Base-by-base conservation (phyloP, 345 rosid genomes). In the Eutrema japonicum region DNA sequence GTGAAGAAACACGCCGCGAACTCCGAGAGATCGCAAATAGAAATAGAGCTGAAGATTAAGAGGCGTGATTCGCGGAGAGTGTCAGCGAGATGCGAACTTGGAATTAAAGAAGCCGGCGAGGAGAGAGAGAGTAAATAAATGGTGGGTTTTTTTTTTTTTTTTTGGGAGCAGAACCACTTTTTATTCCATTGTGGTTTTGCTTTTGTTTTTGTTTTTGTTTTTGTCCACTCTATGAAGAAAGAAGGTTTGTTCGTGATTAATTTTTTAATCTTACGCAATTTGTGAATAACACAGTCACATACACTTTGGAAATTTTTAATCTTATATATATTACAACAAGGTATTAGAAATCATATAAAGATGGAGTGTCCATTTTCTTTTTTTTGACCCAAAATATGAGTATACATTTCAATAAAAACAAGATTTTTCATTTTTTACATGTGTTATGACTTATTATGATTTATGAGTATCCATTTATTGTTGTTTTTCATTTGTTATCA, bases 261-360 rank as follows among this genome's bases (percentile, higher is more conserved):
- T 12, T 68, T 59, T 51, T 70, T 69, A 60, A 60, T 54, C 50
- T 76, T 4, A 41, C 10, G 50, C 36, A 0, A 75, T 33, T 76
- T 74, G 79, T 76, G 75, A 69, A 76, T 37, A 42, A 75, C 26
- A 76, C 79, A 76, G 79, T 76, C 79, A 69, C 74, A 29, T 54
- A 14, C 79, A 75, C 79, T 68, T 68, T 51, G 11, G 50, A 40
- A 57, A 0, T 7, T 3, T n/a, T 16, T 7, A 8, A 47, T 33
- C 10, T 22, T 29, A 11, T 58, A n/a, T 35, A 35, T 30, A 57
- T 32, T 48, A 66, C 78, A 66, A 66, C 67, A 38, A 29, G 60
- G 60, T 49, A 40, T 57, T 66, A 51, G 4, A 66, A 18, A 32
- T 63, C 4, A 29, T 3, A 40, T 3, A 40, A 26, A 38, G 14